Evolutionary conservation across 2,329 filamentous ascomycete genomes (phyloP), one percentile per base, ranked within the genome.

Genomic region (Dissoconium aciculare): DNA sequence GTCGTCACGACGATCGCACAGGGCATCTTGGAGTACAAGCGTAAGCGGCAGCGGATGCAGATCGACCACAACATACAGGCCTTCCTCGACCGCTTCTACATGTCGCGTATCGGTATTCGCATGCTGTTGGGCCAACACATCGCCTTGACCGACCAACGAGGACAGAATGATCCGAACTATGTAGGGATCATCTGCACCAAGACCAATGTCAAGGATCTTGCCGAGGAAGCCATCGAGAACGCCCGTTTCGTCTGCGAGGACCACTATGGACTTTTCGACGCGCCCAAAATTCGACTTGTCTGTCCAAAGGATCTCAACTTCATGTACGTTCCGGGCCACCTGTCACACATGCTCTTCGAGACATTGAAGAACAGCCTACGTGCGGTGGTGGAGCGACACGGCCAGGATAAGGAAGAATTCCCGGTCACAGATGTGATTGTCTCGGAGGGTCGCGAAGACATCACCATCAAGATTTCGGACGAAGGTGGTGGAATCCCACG

Each of bases 71-170:
- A 85, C 46, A 94, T 98, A 36, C 89, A 98, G 57, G 78, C 83
- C 33, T 98, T 98, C 64, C 73, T 98, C 43, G 89, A 98, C 60
- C 81, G 89, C 36, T 98, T 98, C 60, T 98, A 98, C 67, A 98
- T 98, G 89, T 94, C 85, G 26, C 82, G 89, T 40, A 98, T 98
- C 51, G 89, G 89, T 43, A 98, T 98, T 46, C 81, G 89, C 47
- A 98, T 98, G 89, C 74, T 98, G 30, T 94, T 98, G 48, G 89
- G 89, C 31, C 89, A 98, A 57, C 89, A 98, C 63, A 93, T 98
- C 50, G 89, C 89, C 36, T 67, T 98, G 36, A 93, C 85, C 4
- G 87, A 95, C 55, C 85, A 95, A 59, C 80, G 77, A 48, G 78
- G 89, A 46, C 75, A 84, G 44, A 75, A 76, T 39, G 87, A 95